These are phyloP conservation scores for Shiraia sp. DNA, from an alignment of 2,329 filamentous ascomycete species.

Conservation along the genomic window DNA sequence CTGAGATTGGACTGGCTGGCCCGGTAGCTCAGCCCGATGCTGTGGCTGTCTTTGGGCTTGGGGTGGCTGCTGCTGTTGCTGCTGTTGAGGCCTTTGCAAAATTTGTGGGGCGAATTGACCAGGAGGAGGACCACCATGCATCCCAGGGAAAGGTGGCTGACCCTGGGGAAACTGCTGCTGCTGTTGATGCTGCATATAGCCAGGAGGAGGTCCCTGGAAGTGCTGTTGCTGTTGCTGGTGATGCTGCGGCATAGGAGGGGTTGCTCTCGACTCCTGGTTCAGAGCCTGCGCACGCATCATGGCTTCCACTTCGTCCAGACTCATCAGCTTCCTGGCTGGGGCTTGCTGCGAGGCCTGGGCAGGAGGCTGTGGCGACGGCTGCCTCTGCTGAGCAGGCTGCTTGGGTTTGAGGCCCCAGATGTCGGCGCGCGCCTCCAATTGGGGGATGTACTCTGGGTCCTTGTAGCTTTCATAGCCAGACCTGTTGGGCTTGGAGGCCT, in stretches of 20 bases:
- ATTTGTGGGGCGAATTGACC: conserved; percentile 55
- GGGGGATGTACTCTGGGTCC: conserved; percentile 80
- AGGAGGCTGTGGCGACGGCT: conserved; percentile 28
- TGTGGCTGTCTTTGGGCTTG: conserved; percentile 48
- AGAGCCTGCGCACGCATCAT: conserved; percentile 77
- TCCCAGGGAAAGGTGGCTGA: conserved; percentile 36
- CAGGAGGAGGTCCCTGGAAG: conserved; percentile 14
- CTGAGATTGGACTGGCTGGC: conserved; percentile 33
- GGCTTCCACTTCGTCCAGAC: conserved; percentile 94
- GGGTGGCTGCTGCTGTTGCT: conserved; percentile 43
- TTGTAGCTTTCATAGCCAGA: conserved; percentile 93
- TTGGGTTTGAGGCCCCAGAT: conserved; percentile 82
- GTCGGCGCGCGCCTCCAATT: conserved; percentile 88
- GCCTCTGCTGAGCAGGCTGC: conserved; percentile 48
- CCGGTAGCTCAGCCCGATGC: conserved; percentile 51
- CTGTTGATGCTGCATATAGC: conserved; percentile 16
- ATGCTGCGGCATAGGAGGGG: conserved; percentile 36
- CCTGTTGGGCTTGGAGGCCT: conserved; percentile 63
- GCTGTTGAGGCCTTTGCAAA: conserved; percentile 51
- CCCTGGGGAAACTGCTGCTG: conserved; percentile 33
- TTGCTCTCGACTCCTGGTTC: conserved; percentile 15
- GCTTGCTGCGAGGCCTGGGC: conserved; percentile 22
- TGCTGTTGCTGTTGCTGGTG: conserved; percentile 11
- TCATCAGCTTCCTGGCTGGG: conserved; percentile 77
- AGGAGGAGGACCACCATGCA: conserved; percentile 47